Base-by-base conservation (phyloP, 225 moss, liverwort and hornwort genomes). In the Thuidium tamariscinum region DNA sequence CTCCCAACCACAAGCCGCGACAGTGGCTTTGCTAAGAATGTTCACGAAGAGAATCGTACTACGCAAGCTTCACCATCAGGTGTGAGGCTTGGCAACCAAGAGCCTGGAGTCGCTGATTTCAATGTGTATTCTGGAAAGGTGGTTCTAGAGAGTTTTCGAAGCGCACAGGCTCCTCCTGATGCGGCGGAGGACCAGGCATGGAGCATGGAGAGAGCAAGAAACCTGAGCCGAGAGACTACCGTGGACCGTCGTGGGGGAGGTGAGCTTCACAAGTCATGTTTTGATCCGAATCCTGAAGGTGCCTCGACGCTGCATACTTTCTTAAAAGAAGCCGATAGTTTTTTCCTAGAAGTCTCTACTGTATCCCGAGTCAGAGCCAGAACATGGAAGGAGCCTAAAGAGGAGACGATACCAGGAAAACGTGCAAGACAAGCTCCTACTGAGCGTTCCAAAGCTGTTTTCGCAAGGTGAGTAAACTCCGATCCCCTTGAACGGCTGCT, bases 241-340 rank as follows among this genome's bases (percentile, higher is more conserved):
- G 4, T 5, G 19, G 25, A 17, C 25, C 27, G 4, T 34, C 27
- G 4, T 25, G 26, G 19, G 19, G 36, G 20, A 48, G 62, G 18
- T 19, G 49, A 39, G 36, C 14, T 3, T 27, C 10, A 10, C 51
- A 9, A 5, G 11, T 9, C 49, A 19, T 2, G 3, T 36, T 36
- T 4, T 1, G 29, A 39, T 5, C 18, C 39, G 27, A 11, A 25
- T 18, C 15, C 15, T 37, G 10, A 3, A 3, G 19, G 30, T 21
- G 5, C 1, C 26, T 8, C 12, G 16, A 26, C 44, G 60, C 0
- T 39, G 3, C 0, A 4, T 7, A 27, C 39, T 57, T 2, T 0
- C 5, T 0, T 8, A 4, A 5, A 11, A 23, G 3, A 7, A 36
- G 4, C 1, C 13, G 0, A 5, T 7, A 1, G 1, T 56, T 1